Percentiles rank a stretch among this genome's conserved stretches.
phyloP scores from a whole-genome alignment of 441 rosid genomes.

The Adansonia grandidieri region DNA sequence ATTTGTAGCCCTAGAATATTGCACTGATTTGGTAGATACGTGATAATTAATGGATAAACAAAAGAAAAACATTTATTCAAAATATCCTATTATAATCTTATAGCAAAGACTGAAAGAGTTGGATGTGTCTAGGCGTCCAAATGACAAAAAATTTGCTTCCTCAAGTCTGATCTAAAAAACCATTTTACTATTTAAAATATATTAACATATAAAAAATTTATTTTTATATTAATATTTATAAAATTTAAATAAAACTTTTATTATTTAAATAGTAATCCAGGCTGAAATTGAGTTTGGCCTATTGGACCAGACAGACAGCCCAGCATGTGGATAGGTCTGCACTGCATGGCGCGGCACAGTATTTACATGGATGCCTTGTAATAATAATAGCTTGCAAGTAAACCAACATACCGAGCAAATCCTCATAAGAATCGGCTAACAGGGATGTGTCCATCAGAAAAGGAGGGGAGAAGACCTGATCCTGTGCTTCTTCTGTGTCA shows the following conservation, averaged over 20 bases:
- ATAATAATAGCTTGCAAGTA: not conserved
- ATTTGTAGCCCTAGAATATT: not conserved
- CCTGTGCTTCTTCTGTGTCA: constrained; percentile 67
- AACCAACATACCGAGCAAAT: constrained; percentile 77
- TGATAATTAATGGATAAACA: not conserved
- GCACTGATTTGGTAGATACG: not conserved
- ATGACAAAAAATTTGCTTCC: not conserved
- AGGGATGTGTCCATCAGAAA: constrained; percentile 79
- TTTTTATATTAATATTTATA: too few species aligned
- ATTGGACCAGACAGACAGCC: not conserved
- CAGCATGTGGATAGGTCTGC: not conserved
- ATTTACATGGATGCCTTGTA: not conserved
- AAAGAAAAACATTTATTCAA: not conserved
- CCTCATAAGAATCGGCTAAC: constrained; percentile 80
- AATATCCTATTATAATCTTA: not conserved
- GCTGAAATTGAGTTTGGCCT: not conserved
- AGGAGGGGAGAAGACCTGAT: constrained; percentile 94
- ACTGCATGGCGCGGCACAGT: too few species aligned
- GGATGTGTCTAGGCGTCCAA: not conserved
- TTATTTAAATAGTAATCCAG: not conserved
- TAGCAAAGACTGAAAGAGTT: not conserved
- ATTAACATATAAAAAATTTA: too few species aligned
- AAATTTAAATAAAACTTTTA: too few species aligned
- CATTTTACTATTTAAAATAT: not conserved
- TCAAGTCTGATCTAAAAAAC: not conserved